A percentile compares a stretch with the other conserved stretches of the same genome.
phyloP scores from a whole-genome alignment of 805 yeast genomes.

The Saturnispora halmiae region DNA sequence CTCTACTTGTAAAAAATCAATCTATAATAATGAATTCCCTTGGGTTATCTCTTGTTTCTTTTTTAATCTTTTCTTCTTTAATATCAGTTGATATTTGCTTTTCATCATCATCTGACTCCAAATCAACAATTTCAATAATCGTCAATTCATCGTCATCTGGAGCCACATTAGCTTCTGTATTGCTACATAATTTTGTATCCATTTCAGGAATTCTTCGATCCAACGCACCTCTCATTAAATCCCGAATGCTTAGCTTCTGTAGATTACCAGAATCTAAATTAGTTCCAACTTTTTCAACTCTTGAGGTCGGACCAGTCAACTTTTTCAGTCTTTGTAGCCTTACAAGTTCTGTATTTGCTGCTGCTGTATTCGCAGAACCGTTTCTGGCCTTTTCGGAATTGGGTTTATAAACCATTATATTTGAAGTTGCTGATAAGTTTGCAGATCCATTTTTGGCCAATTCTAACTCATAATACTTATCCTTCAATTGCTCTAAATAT shows the following conservation, averaged over 20 bases:
- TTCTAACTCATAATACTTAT: constrained; percentile 38
- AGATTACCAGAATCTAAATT: no score
- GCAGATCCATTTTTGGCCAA: constrained; percentile 14
- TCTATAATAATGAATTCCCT: not conserved
- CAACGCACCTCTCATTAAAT: constrained; percentile 50
- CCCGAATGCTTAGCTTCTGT: constrained; percentile 29
- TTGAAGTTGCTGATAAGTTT: constrained; percentile 2
- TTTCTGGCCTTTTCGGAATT: not conserved
- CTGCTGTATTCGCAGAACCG: not conserved
- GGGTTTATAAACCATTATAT: constrained; percentile 6
- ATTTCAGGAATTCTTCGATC: constrained; percentile 48
- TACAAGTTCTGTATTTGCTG: constrained; percentile 3
- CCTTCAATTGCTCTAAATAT: constrained; percentile 51
- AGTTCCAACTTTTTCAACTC: constrained; percentile 29
- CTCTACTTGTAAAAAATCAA: no score
- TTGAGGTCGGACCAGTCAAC: constrained; percentile 34
- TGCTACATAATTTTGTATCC: constrained; percentile 36
- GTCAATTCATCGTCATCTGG: constrained; percentile 41
- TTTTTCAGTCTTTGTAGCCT: constrained; percentile 36
- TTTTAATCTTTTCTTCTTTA: not conserved
- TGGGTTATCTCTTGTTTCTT: not conserved
- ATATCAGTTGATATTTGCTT: not conserved
- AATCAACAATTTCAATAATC: constrained; percentile 24
- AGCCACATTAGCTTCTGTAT: constrained; percentile 22
- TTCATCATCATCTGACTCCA: constrained; percentile 13